phyloP scores from a whole-genome alignment of 208 protist species.

The Crithidia acanthocephali region DNA sequence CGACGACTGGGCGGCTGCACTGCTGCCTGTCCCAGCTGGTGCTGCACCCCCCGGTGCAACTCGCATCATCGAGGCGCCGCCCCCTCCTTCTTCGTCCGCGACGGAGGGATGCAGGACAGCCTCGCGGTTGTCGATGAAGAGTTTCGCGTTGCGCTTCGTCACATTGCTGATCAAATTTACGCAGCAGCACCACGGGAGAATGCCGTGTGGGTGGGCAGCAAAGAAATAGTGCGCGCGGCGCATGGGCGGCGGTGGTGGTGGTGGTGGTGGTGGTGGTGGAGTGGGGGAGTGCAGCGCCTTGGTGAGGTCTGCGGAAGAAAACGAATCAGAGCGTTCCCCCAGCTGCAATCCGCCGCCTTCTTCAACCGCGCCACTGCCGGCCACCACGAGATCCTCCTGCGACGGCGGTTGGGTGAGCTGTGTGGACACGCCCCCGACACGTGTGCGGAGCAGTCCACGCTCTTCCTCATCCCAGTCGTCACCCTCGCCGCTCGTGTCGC shows the following conservation, averaged over 20 bases:
- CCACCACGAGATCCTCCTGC: not conserved
- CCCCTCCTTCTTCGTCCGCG: not conserved
- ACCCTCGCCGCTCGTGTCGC: not conserved
- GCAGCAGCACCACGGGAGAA: conserved; percentile 51
- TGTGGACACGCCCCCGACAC: not conserved
- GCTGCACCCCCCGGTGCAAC: too few species aligned
- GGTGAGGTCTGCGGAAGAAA: conserved; percentile 2
- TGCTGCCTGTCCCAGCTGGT: not conserved
- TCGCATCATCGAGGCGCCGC: not conserved
- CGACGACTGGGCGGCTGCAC: not conserved
- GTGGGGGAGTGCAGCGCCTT: not conserved
- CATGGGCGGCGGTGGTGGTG: conserved; percentile 19
- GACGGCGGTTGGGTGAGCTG: not conserved
- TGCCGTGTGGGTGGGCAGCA: conserved; percentile 59
- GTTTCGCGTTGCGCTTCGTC: conserved; percentile 22
- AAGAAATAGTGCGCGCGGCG: conserved; percentile 52
- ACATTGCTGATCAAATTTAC: conserved; percentile 45
- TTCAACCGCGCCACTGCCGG: not conserved
- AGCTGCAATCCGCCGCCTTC: not conserved
- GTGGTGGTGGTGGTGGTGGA: not conserved
- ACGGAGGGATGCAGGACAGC: not conserved
- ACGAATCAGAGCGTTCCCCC: not conserved
- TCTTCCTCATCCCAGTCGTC: conserved; percentile 44
- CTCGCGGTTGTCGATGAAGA: conserved; percentile 45
- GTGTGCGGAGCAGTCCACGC: conserved; percentile 6